Evolutionary conservation across 2,329 filamentous ascomycete genomes (phyloP).

Genomic region (Epichloe uncinata): DNA sequence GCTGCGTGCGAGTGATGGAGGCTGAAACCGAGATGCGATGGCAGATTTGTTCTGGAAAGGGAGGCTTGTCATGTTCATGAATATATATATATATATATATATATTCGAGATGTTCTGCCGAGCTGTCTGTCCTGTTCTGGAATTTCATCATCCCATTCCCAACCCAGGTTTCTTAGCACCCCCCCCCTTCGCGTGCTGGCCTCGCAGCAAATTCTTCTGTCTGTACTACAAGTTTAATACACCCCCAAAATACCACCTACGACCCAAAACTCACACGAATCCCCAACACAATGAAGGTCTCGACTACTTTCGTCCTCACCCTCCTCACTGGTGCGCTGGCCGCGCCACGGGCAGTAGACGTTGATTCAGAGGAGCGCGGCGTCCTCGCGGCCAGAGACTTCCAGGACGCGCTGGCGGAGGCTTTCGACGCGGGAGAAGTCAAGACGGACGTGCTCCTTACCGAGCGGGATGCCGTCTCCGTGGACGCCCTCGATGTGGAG

Average conservation of each 20-base stretch:
- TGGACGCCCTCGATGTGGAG: not conserved
- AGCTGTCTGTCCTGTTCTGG: too few relatives aligned
- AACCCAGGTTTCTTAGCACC: too few relatives aligned
- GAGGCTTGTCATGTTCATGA: too few relatives aligned
- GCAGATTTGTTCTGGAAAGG: too few relatives aligned
- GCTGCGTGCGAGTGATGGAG: too few relatives aligned
- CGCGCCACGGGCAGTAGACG: not conserved
- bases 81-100: too few relatives aligned
- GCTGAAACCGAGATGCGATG: too few relatives aligned
- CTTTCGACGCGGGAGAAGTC: not conserved
- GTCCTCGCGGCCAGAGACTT: not conserved
- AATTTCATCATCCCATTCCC: too few relatives aligned
- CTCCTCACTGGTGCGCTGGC: conserved; percentile 7
- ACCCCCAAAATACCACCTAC: not conserved
- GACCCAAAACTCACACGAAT: not conserved
- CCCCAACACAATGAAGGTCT: conserved; percentile 2
- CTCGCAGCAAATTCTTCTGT: too few relatives aligned
- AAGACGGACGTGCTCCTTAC: not conserved
- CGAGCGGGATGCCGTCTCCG: not conserved
- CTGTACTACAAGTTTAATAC: too few relatives aligned
- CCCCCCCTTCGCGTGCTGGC: too few relatives aligned
- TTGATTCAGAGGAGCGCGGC: not conserved
- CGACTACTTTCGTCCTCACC: conserved; percentile 2
- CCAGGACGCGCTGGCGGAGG: not conserved
- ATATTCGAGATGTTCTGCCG: too few relatives aligned